A percentile compares a stretch with the other conserved stretches of the same genome.
These are phyloP conservation scores for Lasiosphaeris hirsuta DNA, from an alignment of 495 filamentous ascomycete species.

Conservation along the genomic window DNA sequence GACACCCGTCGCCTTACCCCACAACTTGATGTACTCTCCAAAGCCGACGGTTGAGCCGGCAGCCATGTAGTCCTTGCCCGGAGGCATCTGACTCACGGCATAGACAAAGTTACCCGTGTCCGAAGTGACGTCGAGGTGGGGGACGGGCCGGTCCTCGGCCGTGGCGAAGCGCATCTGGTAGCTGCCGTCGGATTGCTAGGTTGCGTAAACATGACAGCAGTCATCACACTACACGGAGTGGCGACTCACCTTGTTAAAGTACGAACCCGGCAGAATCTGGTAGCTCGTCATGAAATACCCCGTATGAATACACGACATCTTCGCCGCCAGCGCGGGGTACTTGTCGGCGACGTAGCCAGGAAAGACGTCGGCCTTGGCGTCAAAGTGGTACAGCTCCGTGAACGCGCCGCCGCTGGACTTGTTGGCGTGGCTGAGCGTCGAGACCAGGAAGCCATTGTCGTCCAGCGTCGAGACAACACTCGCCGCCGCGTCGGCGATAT, in stretches of 20 bases:
- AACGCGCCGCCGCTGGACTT: conserved; percentile 38
- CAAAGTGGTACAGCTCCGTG: conserved; percentile 41
- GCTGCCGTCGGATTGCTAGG: conserved; percentile 28
- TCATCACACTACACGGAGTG: background rate
- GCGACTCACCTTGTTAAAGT: conserved; percentile 33
- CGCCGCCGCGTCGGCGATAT: conserved; percentile 53
- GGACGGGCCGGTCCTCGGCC: conserved; percentile 24
- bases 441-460: conserved; percentile 43
- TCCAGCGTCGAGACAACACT: conserved; percentile 40
- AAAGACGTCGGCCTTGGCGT: conserved; percentile 42
- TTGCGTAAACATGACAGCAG: background rate
- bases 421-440: conserved; percentile 36
- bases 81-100: conserved; percentile 40
- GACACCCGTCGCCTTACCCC: conserved; percentile 28
- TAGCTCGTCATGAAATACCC: conserved; percentile 43
- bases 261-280: conserved; percentile 35
- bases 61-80: conserved; percentile 43
- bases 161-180: conserved; percentile 42
- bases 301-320: conserved; percentile 47
- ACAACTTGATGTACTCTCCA: conserved; percentile 35
- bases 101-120: conserved; percentile 44
- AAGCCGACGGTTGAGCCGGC: conserved; percentile 29
- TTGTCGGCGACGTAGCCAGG: conserved; percentile 35
- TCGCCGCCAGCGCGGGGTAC: conserved; percentile 41
- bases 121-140: conserved; percentile 38